Percentiles rank a stretch among this genome's conserved stretches.
Evolutionary conservation across 305 asterid genomes (phyloP).

Genomic region (Rubia tinctorum): DNA sequence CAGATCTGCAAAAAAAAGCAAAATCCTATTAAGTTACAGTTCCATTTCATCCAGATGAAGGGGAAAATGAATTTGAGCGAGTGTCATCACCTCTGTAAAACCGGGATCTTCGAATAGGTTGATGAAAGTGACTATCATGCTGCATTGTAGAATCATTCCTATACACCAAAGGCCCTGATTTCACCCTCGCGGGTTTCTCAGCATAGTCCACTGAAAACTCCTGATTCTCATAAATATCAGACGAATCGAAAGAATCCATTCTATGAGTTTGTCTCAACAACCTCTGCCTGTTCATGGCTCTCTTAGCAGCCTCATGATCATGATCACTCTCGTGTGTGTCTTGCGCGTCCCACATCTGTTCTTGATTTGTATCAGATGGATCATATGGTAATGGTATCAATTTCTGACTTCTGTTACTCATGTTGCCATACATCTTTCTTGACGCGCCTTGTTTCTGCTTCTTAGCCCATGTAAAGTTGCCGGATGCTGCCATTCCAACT

Average conservation of each 20-base stretch:
- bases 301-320: conserved; percentile 27
- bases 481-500: conserved; percentile 38
- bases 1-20: conserved; percentile 18
- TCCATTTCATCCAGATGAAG: not conserved
- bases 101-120: conserved; percentile 51
- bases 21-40: not conserved
- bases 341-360: conserved; percentile 22
- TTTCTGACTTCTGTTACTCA: conserved; percentile 36
- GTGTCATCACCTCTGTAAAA: conserved; percentile 51
- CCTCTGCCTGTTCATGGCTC: conserved; percentile 25
- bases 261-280: conserved; percentile 21
- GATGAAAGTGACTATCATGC: conserved; percentile 37
- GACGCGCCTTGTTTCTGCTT: conserved; percentile 43
- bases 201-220: conserved; percentile 39
- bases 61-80: not conserved
- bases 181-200: conserved; percentile 40
- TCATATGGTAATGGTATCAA: conserved; percentile 14
- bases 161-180: conserved; percentile 47
- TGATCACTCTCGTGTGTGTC: conserved; percentile 33
- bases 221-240: conserved; percentile 35
- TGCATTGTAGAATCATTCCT: conserved; percentile 19
- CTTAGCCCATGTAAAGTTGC: conserved; percentile 50
- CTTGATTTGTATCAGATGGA: conserved; percentile 25
- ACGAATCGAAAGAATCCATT: conserved; percentile 47
- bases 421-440: conserved; percentile 35